Evolutionary conservation across 2,329 filamentous ascomycete species (phyloP).

Genomic region (Fusarium newnesense): DNA sequence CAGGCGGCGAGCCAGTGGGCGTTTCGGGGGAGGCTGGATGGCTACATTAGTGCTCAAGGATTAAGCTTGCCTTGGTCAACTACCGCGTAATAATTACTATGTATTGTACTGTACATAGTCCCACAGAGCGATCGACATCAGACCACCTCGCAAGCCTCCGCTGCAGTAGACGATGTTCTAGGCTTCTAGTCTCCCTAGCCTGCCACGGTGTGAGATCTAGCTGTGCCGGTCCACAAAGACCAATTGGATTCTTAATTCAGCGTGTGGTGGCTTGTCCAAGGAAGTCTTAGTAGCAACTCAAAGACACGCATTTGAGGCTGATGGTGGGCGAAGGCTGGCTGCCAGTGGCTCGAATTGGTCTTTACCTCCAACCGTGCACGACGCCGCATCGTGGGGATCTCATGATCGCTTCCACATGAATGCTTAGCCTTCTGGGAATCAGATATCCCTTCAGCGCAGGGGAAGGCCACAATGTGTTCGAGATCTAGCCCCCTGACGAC

Average conservation of each 20-base stretch:
- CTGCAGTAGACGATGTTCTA: slow-evolving; percentile 37
- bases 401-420: slow-evolving; percentile 35
- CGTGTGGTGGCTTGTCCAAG: slow-evolving; percentile 18
- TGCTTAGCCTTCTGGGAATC: slow-evolving; percentile 29
- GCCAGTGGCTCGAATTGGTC: slow-evolving; percentile 18
- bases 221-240: slow-evolving; percentile 9
- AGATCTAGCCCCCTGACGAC: slow-evolving; percentile 40
- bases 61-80: slow-evolving; percentile 5
- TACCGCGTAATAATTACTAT: slow-evolving; percentile 22
- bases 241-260: slow-evolving; percentile 11
- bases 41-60: slow-evolving; percentile 21
- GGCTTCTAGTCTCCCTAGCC: slow-evolving; percentile 32
- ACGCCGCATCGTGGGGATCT: slow-evolving; percentile 45
- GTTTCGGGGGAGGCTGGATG: slow-evolving; percentile 28
- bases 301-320: slow-evolving; percentile 6
- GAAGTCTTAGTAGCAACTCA: slow-evolving; percentile 8
- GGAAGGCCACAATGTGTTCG: slow-evolving; percentile 18
- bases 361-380: slow-evolving; percentile 36
- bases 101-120: slow-evolving; percentile 13
- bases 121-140: slow-evolving; percentile 43
- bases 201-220: slow-evolving; percentile 30
- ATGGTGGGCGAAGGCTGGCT: slow-evolving; percentile 19
- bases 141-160: slow-evolving; percentile 42
- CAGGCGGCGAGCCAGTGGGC: slow-evolving; percentile 17
- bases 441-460: slow-evolving; percentile 13